Evolutionary conservation across 176 grass and related monocot genomes (phyloP).

Genomic region (Rhynchospora pubera): DNA sequence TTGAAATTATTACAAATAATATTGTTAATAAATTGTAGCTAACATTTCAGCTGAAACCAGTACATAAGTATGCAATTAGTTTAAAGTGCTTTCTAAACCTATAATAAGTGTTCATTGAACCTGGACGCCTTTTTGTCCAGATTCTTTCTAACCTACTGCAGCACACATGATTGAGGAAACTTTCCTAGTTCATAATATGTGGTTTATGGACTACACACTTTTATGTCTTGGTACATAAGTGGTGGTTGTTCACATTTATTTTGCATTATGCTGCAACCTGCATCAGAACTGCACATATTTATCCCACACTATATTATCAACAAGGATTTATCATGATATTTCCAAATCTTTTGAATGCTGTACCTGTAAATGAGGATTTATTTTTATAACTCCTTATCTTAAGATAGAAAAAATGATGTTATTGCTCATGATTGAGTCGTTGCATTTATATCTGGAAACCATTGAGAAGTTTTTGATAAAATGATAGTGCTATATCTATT

Average conservation of each 20-base stretch:
- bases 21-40: background rate
- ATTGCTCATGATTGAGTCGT: background rate
- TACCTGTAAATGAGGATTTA: background rate
- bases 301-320: background rate
- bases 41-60: background rate
- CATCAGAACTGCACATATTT: background rate
- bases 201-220: no score
- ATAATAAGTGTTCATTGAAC: background rate
- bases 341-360: background rate
- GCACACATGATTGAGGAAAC: background rate
- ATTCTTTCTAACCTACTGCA: background rate
- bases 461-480: background rate
- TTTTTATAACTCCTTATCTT: background rate
- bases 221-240: background rate
- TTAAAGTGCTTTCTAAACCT: background rate
- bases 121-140: background rate
- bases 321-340: background rate
- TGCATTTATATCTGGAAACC: background rate
- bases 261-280: background rate
- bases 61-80: background rate
- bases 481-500: background rate
- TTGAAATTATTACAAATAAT: background rate
- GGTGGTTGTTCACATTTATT: background rate
- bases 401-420: background rate
- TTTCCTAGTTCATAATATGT: background rate